These are phyloP conservation scores for Halophytophthora polymorphica DNA, from an alignment of 352 stramenopile species.

Conservation along the genomic window DNA sequence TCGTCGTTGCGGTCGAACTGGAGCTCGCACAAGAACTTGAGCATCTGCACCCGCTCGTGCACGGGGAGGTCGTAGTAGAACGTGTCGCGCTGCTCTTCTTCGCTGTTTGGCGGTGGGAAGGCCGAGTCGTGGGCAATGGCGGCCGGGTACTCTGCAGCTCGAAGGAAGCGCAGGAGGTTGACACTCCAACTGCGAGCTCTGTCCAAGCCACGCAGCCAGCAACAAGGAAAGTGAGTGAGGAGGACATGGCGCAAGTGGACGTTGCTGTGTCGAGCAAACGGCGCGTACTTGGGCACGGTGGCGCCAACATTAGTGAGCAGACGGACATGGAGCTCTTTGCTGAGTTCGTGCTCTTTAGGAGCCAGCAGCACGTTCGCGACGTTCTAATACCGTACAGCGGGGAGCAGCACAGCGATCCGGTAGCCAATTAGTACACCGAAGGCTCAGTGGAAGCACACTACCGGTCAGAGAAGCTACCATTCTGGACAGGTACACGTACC, in stretches of 20 bases:
- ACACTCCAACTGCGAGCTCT: slow-evolving; percentile 49
- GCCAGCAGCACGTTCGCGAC: slow-evolving; percentile 35
- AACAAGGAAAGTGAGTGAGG: slow-evolving; percentile 4
- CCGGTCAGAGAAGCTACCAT: too few relatives aligned
- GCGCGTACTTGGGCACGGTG: slow-evolving; percentile 42
- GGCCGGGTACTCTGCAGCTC: slow-evolving; percentile 24
- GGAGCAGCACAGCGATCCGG: not conserved
- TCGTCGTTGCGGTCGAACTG: slow-evolving; percentile 66
- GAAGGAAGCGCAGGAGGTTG: slow-evolving; percentile 48
- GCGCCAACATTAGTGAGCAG: slow-evolving; percentile 48
- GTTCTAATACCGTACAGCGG: slow-evolving; percentile 11
- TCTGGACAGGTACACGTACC: too few relatives aligned
- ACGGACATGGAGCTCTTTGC: slow-evolving; percentile 44
- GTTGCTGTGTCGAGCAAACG: not conserved
- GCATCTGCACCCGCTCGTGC: slow-evolving; percentile 36
- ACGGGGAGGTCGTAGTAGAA: slow-evolving; percentile 50
- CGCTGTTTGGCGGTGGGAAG: slow-evolving; percentile 17
- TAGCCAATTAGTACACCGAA: not conserved
- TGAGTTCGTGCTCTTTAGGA: slow-evolving; percentile 28
- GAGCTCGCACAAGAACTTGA: slow-evolving; percentile 63
- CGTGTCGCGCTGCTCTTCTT: slow-evolving; percentile 20
- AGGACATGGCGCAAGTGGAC: not conserved
- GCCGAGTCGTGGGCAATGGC: slow-evolving; percentile 11
- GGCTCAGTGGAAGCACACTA: too few relatives aligned
- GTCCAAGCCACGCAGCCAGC: not conserved